These are phyloP conservation scores for Buxus sempervirens DNA, from an alignment of 164 flowering plant genomes.

Conservation along the genomic window DNA sequence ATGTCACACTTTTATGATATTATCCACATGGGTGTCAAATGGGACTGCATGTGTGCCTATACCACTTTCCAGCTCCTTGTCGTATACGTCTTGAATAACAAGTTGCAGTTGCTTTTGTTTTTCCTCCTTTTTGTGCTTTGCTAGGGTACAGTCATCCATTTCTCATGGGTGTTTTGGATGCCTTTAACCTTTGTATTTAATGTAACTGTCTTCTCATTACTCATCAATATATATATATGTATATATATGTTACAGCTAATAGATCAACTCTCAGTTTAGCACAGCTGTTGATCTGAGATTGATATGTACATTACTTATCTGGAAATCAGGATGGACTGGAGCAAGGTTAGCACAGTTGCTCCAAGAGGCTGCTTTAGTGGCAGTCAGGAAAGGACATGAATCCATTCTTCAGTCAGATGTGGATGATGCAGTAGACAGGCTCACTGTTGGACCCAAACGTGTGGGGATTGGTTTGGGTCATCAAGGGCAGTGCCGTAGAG, in stretches of 20 bases:
- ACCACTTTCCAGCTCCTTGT: no score
- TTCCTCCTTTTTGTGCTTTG: no score
- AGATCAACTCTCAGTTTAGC: not conserved
- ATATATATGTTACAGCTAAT: not conserved
- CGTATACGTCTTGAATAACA: no score
- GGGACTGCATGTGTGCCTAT: no score
- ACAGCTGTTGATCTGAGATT: not conserved
- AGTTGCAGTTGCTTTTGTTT: no score
- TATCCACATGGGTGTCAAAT: not conserved
- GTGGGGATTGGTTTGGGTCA: conserved; percentile 76
- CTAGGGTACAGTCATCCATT: no score
- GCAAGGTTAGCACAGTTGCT: conserved; percentile 89
- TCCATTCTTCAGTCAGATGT: conserved; percentile 73
- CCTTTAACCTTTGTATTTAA: no score
- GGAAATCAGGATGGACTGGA: conserved; percentile 83
- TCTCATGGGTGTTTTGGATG: no score
- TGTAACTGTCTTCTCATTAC: no score
- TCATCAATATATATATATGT: no score
- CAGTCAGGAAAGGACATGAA: conserved; percentile 76
- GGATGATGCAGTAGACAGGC: conserved; percentile 94
- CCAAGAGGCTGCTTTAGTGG: conserved; percentile 96
- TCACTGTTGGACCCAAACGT: conserved; percentile 88
- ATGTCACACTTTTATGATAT: conserved; percentile 1
- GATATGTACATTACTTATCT: conserved; percentile 4
- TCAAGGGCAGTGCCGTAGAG: conserved; percentile 92